phyloP scores from a whole-genome alignment of 148 eudicot species.

The Arctostaphylos glauca region DNA sequence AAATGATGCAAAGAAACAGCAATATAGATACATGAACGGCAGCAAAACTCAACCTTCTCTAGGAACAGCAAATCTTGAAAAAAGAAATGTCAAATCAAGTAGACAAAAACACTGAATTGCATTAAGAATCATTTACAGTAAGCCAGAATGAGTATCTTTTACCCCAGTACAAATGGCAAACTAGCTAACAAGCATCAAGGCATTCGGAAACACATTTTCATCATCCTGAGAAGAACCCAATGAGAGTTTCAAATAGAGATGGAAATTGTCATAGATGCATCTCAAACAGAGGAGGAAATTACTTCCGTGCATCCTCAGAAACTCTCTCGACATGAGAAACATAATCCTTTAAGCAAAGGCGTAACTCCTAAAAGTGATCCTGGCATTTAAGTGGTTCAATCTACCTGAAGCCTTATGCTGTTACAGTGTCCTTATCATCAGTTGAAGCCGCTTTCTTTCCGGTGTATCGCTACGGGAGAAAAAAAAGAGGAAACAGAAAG shows the following conservation, averaged over 20 bases:
- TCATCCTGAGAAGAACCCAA: constrained; percentile 14
- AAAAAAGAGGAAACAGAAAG: not conserved
- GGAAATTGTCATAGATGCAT: constrained; percentile 1
- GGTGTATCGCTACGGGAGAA: constrained; percentile 34
- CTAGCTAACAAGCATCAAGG: not conserved
- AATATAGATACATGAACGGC: not conserved
- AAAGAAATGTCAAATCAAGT: not conserved
- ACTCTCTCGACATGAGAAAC: constrained; percentile 2
- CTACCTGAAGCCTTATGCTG: constrained; percentile 35
- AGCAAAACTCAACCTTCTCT: not conserved
- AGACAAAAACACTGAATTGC: not conserved
- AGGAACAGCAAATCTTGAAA: not conserved
- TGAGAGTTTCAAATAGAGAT: constrained; percentile 8
- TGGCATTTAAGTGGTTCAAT: constrained; percentile 7
- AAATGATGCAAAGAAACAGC: not conserved
- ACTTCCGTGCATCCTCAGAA: constrained; percentile 8
- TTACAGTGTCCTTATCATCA: constrained; percentile 26
- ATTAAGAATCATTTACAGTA: constrained; percentile 13
- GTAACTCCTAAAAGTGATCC: constrained; percentile 4
- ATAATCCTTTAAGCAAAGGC: not conserved
- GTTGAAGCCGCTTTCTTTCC: constrained; percentile 42
- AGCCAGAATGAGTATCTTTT: constrained; percentile 2
- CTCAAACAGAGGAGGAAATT: not conserved
- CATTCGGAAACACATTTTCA: constrained; percentile 5
- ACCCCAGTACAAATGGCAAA: not conserved